phyloP scores from a whole-genome alignment of 805 yeast genomes.

The Debaryomyces hansenii region DNA sequence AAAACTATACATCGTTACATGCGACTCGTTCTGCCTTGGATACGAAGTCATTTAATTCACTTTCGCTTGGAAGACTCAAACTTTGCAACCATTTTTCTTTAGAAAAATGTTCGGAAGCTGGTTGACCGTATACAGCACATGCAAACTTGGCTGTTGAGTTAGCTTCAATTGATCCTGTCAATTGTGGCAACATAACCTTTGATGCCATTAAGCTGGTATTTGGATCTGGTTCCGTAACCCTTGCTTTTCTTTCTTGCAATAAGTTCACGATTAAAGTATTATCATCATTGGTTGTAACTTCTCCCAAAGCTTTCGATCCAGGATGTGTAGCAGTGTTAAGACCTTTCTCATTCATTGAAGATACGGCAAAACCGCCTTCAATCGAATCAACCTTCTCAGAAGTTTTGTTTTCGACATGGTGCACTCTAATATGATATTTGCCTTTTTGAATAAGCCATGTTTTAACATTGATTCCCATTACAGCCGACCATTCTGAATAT shows the following conservation, averaged over 20 bases:
- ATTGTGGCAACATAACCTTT: conserved; percentile 10
- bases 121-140: conserved; percentile 4
- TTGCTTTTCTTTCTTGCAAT: conserved; percentile 4
- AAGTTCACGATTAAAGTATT: conserved; percentile 4
- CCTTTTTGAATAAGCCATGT: conserved; percentile 8
- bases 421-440: conserved; percentile 9
- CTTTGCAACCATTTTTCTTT: neutral
- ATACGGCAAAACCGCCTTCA: conserved; percentile 13
- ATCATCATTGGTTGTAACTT: neutral
- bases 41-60: neutral
- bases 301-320: neutral
- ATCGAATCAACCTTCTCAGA: conserved; percentile 3
- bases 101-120: neutral
- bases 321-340: neutral
- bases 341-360: neutral
- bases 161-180: conserved; percentile 6
- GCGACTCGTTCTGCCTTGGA: neutral
- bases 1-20: neutral
- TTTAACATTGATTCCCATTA: conserved; percentile 5
- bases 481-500: conserved; percentile 9
- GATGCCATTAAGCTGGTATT: conserved; percentile 9
- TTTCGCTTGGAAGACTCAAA: neutral
- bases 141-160: neutral
- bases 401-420: conserved; percentile 7
- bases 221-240: conserved; percentile 10